Evolutionary conservation across 352 stramenopile genomes (phyloP).

Genomic region (Globisporangium cederbergense): DNA sequence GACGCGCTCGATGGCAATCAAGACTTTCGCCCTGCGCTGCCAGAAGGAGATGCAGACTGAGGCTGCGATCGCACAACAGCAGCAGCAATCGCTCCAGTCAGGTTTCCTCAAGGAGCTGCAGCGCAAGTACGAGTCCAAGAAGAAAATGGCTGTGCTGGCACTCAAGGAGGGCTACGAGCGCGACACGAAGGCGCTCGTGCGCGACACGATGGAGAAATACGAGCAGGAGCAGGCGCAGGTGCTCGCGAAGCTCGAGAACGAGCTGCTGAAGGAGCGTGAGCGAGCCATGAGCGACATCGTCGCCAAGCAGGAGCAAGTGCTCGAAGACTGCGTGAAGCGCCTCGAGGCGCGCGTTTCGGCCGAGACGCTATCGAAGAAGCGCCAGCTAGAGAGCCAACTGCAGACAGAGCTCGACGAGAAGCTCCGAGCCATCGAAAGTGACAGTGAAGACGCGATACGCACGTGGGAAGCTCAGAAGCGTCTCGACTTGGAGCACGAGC

Average conservation of each 20-base stretch:
- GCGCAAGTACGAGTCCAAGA: constrained; percentile 64
- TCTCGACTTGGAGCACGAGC: constrained; percentile 39
- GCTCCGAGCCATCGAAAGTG: constrained; percentile 30
- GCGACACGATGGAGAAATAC: constrained; percentile 38
- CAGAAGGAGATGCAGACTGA: constrained; percentile 39
- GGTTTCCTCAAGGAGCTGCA: constrained; percentile 49
- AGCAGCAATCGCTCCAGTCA: constrained; percentile 32
- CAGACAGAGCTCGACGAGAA: constrained; percentile 30
- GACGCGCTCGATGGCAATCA: constrained; percentile 31
- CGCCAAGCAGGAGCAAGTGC: constrained; percentile 29
- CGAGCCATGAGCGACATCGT: constrained; percentile 31
- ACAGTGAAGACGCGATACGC: constrained; percentile 22
- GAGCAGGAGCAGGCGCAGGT: constrained; percentile 38
- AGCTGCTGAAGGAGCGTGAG: constrained; percentile 35
- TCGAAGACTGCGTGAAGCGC: constrained; percentile 35
- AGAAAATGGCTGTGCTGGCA: constrained; percentile 42
- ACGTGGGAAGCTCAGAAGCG: constrained; percentile 47
- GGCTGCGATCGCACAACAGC: constrained; percentile 22
- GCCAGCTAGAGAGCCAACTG: constrained; percentile 29
- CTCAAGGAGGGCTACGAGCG: constrained; percentile 49
- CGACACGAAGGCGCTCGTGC: constrained; percentile 45
- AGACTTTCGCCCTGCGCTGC: constrained; percentile 27
- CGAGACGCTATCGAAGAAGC: constrained; percentile 35
- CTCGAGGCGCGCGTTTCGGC: constrained; percentile 33
- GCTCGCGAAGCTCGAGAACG: constrained; percentile 22